phyloP scores from a whole-genome alignment of 2,329 filamentous ascomycete genomes.

The Pseudogymnoascus verrucosus region DNA sequence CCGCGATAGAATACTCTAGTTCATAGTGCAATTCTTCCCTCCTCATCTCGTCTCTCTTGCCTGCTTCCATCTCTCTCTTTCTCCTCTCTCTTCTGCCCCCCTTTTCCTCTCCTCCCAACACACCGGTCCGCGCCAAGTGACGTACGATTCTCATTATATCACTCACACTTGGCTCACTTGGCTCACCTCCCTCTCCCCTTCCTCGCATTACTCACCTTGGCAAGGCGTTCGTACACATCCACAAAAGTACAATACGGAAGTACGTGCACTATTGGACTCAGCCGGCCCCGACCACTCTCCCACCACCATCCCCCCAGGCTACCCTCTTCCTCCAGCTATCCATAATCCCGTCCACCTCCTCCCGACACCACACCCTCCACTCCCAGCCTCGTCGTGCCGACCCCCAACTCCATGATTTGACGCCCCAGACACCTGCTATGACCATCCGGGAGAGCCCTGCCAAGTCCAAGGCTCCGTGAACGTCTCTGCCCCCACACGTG shows the following conservation, averaged over 20 bases:
- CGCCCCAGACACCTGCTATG: background rate
- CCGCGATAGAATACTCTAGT: background rate
- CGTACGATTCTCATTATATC: background rate
- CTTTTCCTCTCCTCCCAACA: background rate
- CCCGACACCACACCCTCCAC: background rate
- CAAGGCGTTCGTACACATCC: background rate
- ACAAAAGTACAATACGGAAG: background rate
- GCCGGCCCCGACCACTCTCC: background rate
- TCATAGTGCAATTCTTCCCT: background rate
- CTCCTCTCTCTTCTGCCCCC: background rate
- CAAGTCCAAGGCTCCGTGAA: background rate
- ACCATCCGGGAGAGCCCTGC: background rate
- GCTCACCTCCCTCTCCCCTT: background rate
- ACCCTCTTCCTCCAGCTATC: background rate
- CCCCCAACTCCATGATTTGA: background rate
- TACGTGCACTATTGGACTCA: background rate
- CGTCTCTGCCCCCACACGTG: background rate
- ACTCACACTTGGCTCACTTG: background rate
- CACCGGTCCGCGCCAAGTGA: background rate
- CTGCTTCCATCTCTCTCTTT: background rate
- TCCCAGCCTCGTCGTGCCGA: background rate
- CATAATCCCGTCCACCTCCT: background rate
- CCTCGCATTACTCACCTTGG: background rate
- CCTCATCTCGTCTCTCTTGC: background rate
- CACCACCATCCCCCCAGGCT: background rate